These are phyloP conservation scores for Coemansia sp. DNA, from an alignment of 371 early-diverging fungal species.

Conservation along the genomic window DNA sequence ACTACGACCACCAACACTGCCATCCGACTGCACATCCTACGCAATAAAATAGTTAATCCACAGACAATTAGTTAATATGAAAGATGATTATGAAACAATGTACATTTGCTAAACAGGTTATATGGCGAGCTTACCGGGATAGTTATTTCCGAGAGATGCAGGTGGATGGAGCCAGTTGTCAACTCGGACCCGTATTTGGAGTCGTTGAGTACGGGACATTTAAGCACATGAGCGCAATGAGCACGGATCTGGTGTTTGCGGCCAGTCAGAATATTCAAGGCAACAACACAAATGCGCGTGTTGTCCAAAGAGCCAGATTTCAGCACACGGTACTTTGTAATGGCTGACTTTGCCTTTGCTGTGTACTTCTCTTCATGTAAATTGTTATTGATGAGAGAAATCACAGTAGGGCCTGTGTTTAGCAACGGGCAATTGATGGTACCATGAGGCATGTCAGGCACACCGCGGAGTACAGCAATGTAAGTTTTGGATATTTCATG, in stretches of 20 bases:
- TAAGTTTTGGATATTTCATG: conserved; percentile 35
- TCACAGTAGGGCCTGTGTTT: conserved; percentile 26
- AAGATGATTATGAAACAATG: neutral
- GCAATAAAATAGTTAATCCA: neutral
- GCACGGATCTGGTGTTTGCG: conserved; percentile 79
- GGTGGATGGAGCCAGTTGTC: neutral
- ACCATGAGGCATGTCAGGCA: conserved; percentile 7
- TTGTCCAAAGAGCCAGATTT: conserved; percentile 7
- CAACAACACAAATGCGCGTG: conserved; percentile 35
- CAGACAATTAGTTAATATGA: no score
- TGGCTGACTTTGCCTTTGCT: conserved; percentile 6
- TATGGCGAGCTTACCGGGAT: conserved; percentile 16
- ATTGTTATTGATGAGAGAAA: neutral
- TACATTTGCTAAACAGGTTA: neutral
- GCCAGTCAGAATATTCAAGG: conserved; percentile 68
- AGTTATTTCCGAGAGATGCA: conserved; percentile 23
- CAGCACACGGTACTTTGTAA: conserved; percentile 23
- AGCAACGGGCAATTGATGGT: conserved; percentile 12
- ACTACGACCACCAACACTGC: neutral
- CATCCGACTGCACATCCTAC: conserved; percentile 20
- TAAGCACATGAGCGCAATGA: conserved; percentile 57
- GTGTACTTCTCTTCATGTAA: neutral
- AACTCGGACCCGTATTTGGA: conserved; percentile 50
- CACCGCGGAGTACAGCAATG: conserved; percentile 35
- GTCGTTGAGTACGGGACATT: conserved; percentile 58